Base-by-base conservation (phyloP, 2,329 filamentous ascomycete species). In the Clonostachys sp. region DNA sequence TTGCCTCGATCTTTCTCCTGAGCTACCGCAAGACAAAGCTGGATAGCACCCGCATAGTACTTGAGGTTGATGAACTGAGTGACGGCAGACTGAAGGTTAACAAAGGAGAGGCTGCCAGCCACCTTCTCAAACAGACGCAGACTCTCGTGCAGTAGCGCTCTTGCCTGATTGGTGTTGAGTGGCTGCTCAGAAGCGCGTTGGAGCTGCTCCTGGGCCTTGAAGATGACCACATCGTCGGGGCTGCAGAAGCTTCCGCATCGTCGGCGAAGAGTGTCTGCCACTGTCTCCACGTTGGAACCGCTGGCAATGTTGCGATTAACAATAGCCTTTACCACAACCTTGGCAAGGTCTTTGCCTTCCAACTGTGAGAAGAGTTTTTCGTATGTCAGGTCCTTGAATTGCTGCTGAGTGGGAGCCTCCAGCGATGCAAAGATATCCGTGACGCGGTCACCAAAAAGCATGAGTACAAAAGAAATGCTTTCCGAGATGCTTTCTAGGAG, bases 161-260 rank as follows among this genome's bases (percentile, higher is more conserved):
- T 83, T 6, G 87, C 89, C 45, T 83, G 75, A 55, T 91, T 92
- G 5, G 83, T 83, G 59, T 91, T 89, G 5, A 78, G 73, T 10
- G 84, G 82, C 43, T 88, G 82, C 63, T 96, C 91, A 3, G 85
- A 84, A 1, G 92, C 92, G 55, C 89, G 82, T 73, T 96, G 95
- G 46, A 97, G 73, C 58, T 92, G 88, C 66, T 99, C 94, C 63
- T 97, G 92, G 0, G 94, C 94, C 68, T 96, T 97, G 83, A 99
- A 99, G 56, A 96, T 92, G 53, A 97, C 84, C 2, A 97, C 94
- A 70, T 99, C 94, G 54, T 99, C 92, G 1, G 92, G 85, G 59
- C 91, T 96, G 66, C 94, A 99, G 77, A 99, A 99, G 67, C 88
- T 96, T 52, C 94, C 95, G 57, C 94, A 99, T 57, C 91, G 83